phyloP scores from a whole-genome alignment of 257 asterid genomes.

The Orobanche coerulescens region DNA sequence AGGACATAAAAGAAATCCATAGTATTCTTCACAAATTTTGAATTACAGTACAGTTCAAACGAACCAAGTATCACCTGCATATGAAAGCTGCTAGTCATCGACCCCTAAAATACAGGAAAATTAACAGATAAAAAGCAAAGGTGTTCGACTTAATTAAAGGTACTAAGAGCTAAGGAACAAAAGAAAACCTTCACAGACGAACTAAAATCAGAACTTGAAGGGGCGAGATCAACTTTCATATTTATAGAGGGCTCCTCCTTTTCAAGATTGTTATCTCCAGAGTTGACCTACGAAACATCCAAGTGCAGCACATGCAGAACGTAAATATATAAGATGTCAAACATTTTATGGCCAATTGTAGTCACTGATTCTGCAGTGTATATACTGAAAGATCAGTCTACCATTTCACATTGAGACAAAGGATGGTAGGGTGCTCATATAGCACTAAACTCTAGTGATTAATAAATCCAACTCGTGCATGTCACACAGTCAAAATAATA shows the following conservation, averaged over 20 bases:
- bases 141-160: conserved; percentile 7
- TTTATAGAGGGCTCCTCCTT: conserved; percentile 49
- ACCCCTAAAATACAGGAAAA: conserved; percentile 16
- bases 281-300: conserved; percentile 35
- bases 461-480: not conserved
- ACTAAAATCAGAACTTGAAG: conserved; percentile 37
- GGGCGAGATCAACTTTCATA: conserved; percentile 55
- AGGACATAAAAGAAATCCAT: conserved; percentile 42
- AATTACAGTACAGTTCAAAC: conserved; percentile 50
- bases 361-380: not conserved
- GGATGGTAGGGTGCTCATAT: not conserved
- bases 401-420: conserved; percentile 3
- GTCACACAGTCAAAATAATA: too few relatives aligned
- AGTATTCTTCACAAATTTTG: conserved; percentile 49
- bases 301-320: conserved; percentile 10
- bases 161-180: conserved; percentile 15
- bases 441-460: not conserved
- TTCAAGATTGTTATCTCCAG: conserved; percentile 33
- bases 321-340: conserved; percentile 5
- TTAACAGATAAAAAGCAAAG: conserved; percentile 10
- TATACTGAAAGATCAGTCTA: not conserved
- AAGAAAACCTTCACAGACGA: conserved; percentile 62
- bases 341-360: not conserved
- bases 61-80: conserved; percentile 60
- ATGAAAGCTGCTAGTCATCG: conserved; percentile 21